Conservation (phyloP, 352 stramenopile species). For the Phytophthora capsici region DNA sequence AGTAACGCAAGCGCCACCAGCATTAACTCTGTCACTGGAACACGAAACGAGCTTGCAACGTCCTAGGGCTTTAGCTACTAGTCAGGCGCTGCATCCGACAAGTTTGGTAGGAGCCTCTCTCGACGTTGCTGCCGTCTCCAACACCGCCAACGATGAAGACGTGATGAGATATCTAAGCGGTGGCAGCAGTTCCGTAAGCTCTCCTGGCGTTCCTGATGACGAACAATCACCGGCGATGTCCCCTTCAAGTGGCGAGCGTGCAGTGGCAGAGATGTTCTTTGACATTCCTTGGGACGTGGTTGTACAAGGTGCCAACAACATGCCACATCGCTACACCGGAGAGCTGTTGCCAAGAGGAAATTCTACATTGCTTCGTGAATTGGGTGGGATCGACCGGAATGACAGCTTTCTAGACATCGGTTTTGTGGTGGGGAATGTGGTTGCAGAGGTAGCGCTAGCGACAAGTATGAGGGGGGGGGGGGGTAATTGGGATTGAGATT, state of each 20-base stretch:
- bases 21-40: no score
- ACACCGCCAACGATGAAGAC: no score
- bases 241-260: background rate
- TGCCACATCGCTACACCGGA: background rate
- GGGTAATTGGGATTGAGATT: background rate
- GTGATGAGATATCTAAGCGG: no score
- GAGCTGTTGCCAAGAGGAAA: background rate
- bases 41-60: no score
- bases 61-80: no score
- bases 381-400: background rate
- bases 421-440: background rate
- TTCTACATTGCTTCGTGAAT: background rate
- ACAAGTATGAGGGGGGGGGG: background rate
- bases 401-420: background rate
- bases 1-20: no score
- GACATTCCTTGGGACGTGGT: background rate
- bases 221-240: background rate
- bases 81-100: no score
- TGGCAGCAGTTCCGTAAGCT: no score
- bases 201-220: no score
- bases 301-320: background rate
- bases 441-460: background rate
- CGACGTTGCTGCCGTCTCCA: no score
- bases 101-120: no score
- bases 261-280: background rate